phyloP scores from a whole-genome alignment of 164 flowering plant species.

The Vitis vinifera region ASM3070453v1 NC_081805.1:6281501-6282000 shows the following conservation, averaged over 20 bases:
- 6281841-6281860: no score
- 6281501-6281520: slow-evolving; percentile 38
- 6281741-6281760: not conserved
- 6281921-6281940: no score
- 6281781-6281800: no score
- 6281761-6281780: not conserved
- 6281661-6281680: slow-evolving; percentile 40
- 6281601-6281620: slow-evolving; percentile 45
- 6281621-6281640: slow-evolving; percentile 40
- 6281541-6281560: slow-evolving; percentile 44
- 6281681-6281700: slow-evolving; percentile 43
- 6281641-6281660: slow-evolving; percentile 42
- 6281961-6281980: no score
- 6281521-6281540: slow-evolving; percentile 47
- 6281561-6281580: slow-evolving; percentile 45
- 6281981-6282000: no score
- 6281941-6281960: no score
- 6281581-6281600: slow-evolving; percentile 49
- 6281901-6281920: no score
- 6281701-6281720: slow-evolving; percentile 50
- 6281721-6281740: slow-evolving; percentile 25
- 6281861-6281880: no score
- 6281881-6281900: no score
- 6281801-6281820: no score
- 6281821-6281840: no score